Conservation (phyloP, 139 green algal species). For the Picochlorum sp. region DNA sequence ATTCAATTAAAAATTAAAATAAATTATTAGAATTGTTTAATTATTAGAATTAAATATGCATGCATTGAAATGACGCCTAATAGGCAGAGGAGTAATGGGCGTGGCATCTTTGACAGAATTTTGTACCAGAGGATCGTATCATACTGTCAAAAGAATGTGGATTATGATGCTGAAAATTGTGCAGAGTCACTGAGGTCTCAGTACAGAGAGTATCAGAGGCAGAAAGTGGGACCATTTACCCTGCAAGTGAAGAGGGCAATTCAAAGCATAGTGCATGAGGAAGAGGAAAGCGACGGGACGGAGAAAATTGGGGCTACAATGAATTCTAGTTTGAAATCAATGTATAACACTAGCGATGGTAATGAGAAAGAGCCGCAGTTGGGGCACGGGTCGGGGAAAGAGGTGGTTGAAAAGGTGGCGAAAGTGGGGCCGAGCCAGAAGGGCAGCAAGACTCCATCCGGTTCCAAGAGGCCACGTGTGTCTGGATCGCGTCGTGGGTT, state of each 20-base stretch:
- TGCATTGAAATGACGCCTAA: too few species aligned
- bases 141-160: conserved; percentile 48
- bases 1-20: too few species aligned
- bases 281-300: neutral
- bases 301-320: neutral
- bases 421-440: too few species aligned
- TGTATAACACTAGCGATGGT: neutral
- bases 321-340: neutral
- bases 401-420: conserved; percentile 1
- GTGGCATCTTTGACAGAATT: conserved; percentile 33
- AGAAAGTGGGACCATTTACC: conserved; percentile 34
- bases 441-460: too few species aligned
- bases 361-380: too few species aligned
- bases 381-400: neutral
- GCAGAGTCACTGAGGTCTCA: conserved; percentile 32
- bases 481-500: neutral
- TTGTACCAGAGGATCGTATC: conserved; percentile 45
- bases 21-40: too few species aligned
- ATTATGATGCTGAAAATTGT: conserved; percentile 50
- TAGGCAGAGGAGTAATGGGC: neutral
- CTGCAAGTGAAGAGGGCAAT: conserved; percentile 23
- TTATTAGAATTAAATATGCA: too few species aligned
- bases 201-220: conserved; percentile 61
- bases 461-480: conserved; percentile 12
- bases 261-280: neutral